phyloP scores from a whole-genome alignment of 176 grass and related monocot species.

The Themeda triandra region DNA sequence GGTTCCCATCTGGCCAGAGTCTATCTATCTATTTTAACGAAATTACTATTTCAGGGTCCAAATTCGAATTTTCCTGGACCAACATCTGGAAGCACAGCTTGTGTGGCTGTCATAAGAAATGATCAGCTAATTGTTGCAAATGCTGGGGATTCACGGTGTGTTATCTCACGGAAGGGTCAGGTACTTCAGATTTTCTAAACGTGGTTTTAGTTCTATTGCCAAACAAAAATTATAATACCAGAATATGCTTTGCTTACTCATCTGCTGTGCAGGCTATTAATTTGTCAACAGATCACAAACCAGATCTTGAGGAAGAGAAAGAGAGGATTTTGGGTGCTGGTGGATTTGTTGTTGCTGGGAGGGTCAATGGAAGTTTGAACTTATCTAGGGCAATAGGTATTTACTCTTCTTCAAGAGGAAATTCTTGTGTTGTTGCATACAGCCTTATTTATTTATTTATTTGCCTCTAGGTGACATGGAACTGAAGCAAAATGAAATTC shows the following conservation, averaged over 20 bases:
- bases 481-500: constrained; percentile 75
- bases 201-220: constrained; percentile 1
- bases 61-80: constrained; percentile 80
- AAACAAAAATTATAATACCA: constrained; percentile 19
- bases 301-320: constrained; percentile 73
- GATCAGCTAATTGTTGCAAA: constrained; percentile 89
- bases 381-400: constrained; percentile 88
- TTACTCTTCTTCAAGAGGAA: neutral
- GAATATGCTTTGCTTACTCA: neutral
- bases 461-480: constrained; percentile 79
- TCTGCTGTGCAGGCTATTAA: constrained; percentile 58
- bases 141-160: constrained; percentile 95
- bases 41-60: constrained; percentile 54
- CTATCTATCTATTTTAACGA: constrained; percentile 25
- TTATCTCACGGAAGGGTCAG: constrained; percentile 91
- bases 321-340: constrained; percentile 83
- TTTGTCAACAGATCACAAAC: constrained; percentile 95
- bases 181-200: constrained; percentile 32
- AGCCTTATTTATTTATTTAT: neutral
- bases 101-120: constrained; percentile 89
- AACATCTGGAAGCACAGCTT: constrained; percentile 89
- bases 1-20: neutral
- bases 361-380: constrained; percentile 91
- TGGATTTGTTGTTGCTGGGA: constrained; percentile 76
- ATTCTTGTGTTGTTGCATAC: neutral